These are phyloP conservation scores for Aspergillus olivimuriae DNA, from an alignment of 495 filamentous ascomycete genomes.

Conservation along the genomic window DNA sequence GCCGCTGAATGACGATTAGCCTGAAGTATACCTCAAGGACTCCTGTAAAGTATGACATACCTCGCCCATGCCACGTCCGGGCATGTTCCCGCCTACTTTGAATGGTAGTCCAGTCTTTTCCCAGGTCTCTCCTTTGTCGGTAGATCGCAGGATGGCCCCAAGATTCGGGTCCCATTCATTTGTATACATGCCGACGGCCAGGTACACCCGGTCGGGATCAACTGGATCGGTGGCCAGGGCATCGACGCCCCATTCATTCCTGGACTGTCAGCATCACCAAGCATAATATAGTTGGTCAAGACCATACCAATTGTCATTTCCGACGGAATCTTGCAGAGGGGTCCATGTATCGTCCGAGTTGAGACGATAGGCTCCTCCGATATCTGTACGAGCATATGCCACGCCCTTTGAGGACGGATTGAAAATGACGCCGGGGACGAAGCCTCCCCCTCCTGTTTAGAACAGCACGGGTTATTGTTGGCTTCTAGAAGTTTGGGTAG, in stretches of 20 bases:
- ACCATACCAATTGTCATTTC: constrained; percentile 6
- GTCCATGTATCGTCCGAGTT: constrained; percentile 14
- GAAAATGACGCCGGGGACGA: constrained; percentile 11
- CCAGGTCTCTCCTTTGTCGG: constrained; percentile 12
- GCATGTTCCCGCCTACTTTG: constrained; percentile 14
- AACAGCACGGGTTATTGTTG: background rate
- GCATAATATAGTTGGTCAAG: background rate
- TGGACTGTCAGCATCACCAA: background rate
- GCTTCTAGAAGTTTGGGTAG: background rate
- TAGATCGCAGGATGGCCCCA: constrained; percentile 11
- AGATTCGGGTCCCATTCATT: constrained; percentile 11
- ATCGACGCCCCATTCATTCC: constrained; percentile 12
- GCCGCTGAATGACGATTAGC: background rate
- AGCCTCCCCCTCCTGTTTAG: constrained; percentile 12
- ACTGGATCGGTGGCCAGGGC: constrained; percentile 10
- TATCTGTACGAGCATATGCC: constrained; percentile 12
- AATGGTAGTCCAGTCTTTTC: constrained; percentile 8
- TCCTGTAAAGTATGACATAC: constrained; percentile 1
- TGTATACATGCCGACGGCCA: constrained; percentile 13
- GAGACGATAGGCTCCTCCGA: constrained; percentile 12
- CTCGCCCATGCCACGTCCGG: constrained; percentile 12
- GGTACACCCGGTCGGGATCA: constrained; percentile 8
- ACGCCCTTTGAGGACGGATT: constrained; percentile 8
- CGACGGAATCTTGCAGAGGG: constrained; percentile 6
- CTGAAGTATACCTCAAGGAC: background rate